Evolutionary conservation across 1,284 basidiomycete genomes (phyloP).

Genomic region (Leccinum pachyderme): DNA sequence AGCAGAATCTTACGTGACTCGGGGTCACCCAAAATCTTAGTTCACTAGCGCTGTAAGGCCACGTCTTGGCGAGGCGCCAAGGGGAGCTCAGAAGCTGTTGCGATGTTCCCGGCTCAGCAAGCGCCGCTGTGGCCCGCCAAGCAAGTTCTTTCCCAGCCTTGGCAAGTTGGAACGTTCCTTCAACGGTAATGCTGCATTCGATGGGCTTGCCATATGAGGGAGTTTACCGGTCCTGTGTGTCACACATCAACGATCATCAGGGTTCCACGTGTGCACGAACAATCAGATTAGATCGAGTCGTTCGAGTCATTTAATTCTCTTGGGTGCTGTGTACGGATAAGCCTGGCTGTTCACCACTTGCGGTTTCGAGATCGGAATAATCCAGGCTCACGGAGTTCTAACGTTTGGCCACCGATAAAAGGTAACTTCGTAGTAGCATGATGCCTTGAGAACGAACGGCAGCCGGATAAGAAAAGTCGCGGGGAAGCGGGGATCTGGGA

Average conservation of each 20-base stretch:
- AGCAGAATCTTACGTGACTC: not conserved
- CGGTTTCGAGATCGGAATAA: not conserved
- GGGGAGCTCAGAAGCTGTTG: conserved; percentile 48
- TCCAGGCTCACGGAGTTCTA: not conserved
- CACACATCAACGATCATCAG: conserved; percentile 68
- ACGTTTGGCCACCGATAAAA: too few species aligned
- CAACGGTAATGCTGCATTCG: conserved; percentile 33
- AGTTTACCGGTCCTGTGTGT: conserved; percentile 44
- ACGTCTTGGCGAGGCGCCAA: conserved; percentile 59
- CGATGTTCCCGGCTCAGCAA: conserved; percentile 54
- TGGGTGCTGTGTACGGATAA: too few species aligned
- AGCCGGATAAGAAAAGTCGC: conserved; percentile 28
- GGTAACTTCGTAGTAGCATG: too few species aligned
- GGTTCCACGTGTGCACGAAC: conserved; percentile 20
- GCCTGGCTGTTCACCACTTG: too few species aligned
- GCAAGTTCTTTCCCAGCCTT: conserved; percentile 23
- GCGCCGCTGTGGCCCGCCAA: conserved; percentile 37
- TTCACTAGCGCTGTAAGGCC: conserved; percentile 58
- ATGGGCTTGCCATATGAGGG: conserved; percentile 58
- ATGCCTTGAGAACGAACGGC: conserved; percentile 52
- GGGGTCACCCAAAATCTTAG: not conserved
- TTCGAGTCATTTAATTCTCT: conserved; percentile 57
- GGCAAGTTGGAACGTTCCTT: conserved; percentile 60
- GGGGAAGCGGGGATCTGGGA: conserved; percentile 11
- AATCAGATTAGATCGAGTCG: conserved; percentile 16